Percentiles rank a stretch among this genome's conserved stretches.
Evolutionary conservation across 805 yeast species (phyloP).

Genomic region (Lachancea sp.): DNA sequence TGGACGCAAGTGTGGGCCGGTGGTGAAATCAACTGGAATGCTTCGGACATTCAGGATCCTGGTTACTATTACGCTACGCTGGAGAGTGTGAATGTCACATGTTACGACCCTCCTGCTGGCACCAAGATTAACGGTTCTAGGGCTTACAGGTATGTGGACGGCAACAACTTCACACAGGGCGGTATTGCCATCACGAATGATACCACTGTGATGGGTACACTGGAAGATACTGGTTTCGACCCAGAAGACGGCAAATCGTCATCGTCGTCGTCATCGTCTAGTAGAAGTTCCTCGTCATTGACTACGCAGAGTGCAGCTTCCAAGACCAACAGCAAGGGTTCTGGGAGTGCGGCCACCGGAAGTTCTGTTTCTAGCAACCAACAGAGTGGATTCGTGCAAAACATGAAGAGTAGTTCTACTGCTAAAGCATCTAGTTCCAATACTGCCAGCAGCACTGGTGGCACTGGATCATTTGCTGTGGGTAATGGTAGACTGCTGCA

Average conservation of each 20-base stretch:
- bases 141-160: slow-evolving; percentile 49
- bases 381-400: slow-evolving; percentile 16
- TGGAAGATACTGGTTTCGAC: slow-evolving; percentile 62
- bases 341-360: background rate
- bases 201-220: slow-evolving; percentile 50
- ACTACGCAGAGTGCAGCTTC: background rate
- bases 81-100: slow-evolving; percentile 51
- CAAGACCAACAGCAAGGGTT: slow-evolving; percentile 1
- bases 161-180: slow-evolving; percentile 43
- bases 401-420: slow-evolving; percentile 12
- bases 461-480: slow-evolving; percentile 7
- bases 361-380: background rate
- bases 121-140: slow-evolving; percentile 40
- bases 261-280: slow-evolving; percentile 15
- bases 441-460: slow-evolving; percentile 10
- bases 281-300: slow-evolving; percentile 9
- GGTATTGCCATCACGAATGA: slow-evolving; percentile 57
- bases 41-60: slow-evolving; percentile 59
- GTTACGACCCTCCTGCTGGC: slow-evolving; percentile 67
- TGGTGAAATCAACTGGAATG: slow-evolving; percentile 79
- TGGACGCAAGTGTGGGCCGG: slow-evolving; percentile 85
- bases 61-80: slow-evolving; percentile 79
- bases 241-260: slow-evolving; percentile 34
- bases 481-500: slow-evolving; percentile 1
- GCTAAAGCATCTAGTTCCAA: slow-evolving; percentile 4